These are phyloP conservation scores for Serendipita sp. DNA, from an alignment of 768 basidiomycete species.

Conservation along the genomic window DNA sequence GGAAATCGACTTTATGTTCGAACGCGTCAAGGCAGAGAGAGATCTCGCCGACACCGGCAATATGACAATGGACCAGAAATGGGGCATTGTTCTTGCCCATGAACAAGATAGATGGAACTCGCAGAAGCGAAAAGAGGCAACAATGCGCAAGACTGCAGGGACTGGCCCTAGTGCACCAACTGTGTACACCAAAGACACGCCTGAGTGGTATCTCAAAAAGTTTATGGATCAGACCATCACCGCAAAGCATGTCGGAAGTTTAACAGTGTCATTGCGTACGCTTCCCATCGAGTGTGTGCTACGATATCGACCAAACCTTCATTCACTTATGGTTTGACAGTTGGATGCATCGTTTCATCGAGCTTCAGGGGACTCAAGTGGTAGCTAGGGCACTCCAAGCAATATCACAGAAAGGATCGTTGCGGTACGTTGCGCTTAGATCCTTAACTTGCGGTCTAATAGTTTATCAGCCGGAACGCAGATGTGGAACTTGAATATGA, in stretches of 20 bases:
- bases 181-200: constrained; percentile 45
- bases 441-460: neutral
- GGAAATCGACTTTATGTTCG: constrained; percentile 68
- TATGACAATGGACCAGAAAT: constrained; percentile 70
- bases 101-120: constrained; percentile 67
- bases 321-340: constrained; percentile 26
- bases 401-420: constrained; percentile 50
- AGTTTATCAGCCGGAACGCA: constrained; percentile 30
- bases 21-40: constrained; percentile 55
- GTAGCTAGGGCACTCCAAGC: constrained; percentile 63
- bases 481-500: constrained; percentile 74
- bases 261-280: constrained; percentile 64
- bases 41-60: constrained; percentile 44
- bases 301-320: neutral
- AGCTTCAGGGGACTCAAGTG: constrained; percentile 67
- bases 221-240: constrained; percentile 79
- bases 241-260: constrained; percentile 56
- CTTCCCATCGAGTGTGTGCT: constrained; percentile 55
- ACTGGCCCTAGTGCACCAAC: constrained; percentile 22
- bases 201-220: constrained; percentile 86
- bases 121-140: constrained; percentile 47
- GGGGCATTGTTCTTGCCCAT: constrained; percentile 74
- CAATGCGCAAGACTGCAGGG: constrained; percentile 43
- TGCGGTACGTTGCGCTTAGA: constrained; percentile 30
- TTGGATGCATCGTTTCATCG: constrained; percentile 66